Evolutionary conservation across 495 filamentous ascomycete genomes (phyloP), one percentile per base, ranked within the genome.

Genomic region (Talaromyces nanjingensis): DNA sequence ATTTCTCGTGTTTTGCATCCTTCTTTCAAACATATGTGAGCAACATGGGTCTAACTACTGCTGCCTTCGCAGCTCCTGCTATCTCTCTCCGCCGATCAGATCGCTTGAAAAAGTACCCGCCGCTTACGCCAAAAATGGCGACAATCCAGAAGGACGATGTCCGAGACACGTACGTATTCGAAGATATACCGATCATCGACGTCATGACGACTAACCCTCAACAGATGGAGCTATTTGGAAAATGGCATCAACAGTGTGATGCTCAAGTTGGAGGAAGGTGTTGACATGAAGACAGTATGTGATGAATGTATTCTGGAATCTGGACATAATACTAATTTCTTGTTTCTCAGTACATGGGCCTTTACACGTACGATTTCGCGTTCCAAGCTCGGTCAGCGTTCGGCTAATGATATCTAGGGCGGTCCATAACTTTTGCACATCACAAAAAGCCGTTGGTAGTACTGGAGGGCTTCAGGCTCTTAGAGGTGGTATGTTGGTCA

Each of bases 381-480:
- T 27, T 27, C 24, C 65, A 59, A 11, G 12, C 64, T 8, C 53
- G 25, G 65, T 66, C n/a, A 62, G 56, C 61, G 53, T 49, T 45
- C 14, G 25, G 39, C 59, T n/a, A 64, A 69, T n/a, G 18, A 18
- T 62, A 34, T 55, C 34, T 67, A 94, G 91, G 27, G 92, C 93
- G 62, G 93, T 99, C 29, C 96, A 99, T 74, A 96, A 99, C 79
- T 99, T 99, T 72, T 99, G 94, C 76, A 98, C 96, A 62, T 96
- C 96, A 31, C 96, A 97, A 72, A 98, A 97, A 74, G 92, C 91
- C 2, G 87, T 92, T 55, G 74, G 69, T 67, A 66, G 74, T 77
- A 70, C 81, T 74, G 71, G 82, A 70, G 59, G 82, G 73, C 18
- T 82, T 72, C 74, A 79, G 62, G 81, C 86, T 58, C 90, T 94